Conservation (phyloP, 2,329 filamentous ascomycete species). For the Macrophomina phaseolina region DNA sequence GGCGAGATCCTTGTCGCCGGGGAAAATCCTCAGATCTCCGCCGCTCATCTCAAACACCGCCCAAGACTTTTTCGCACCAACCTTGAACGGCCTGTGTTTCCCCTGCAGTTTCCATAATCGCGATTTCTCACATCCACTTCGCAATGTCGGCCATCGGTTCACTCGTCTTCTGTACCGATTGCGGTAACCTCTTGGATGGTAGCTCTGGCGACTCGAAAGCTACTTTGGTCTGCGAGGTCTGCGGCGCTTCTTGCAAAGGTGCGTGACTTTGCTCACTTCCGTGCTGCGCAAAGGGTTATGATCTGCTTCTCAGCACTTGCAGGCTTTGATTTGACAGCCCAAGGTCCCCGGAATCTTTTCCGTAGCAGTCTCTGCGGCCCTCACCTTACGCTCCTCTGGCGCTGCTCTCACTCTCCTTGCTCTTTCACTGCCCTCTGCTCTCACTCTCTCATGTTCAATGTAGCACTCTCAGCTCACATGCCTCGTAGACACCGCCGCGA, state of each 20-base stretch:
- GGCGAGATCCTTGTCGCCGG: slow-evolving; percentile 21
- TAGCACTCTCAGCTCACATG: slow-evolving; percentile 17
- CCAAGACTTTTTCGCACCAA: slow-evolving; percentile 24
- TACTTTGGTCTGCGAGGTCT: slow-evolving; percentile 81
- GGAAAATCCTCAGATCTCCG: slow-evolving; percentile 27
- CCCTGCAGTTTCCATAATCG: not conserved
- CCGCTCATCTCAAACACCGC: not conserved
- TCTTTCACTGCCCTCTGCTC: not conserved
- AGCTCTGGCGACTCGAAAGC: slow-evolving; percentile 78
- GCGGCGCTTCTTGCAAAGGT: slow-evolving; percentile 86
- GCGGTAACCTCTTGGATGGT: slow-evolving; percentile 85
- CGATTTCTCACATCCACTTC: not conserved
- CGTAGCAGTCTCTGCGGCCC: not conserved
- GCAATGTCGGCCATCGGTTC: slow-evolving; percentile 90
- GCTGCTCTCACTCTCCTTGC: not conserved
- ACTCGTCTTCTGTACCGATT: slow-evolving; percentile 90
- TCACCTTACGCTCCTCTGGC: not conserved
- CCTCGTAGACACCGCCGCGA: slow-evolving; percentile 70
- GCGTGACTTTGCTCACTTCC: slow-evolving; percentile 25
- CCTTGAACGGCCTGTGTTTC: not conserved
- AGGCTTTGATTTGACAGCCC: not conserved
- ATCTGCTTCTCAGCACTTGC: not conserved
- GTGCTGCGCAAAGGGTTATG: not conserved
- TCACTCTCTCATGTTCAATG: not conserved
- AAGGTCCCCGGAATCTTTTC: not conserved